Evolutionary conservation across 495 filamentous ascomycete species (phyloP).

Genomic region (Aspergillus panamensis): DNA sequence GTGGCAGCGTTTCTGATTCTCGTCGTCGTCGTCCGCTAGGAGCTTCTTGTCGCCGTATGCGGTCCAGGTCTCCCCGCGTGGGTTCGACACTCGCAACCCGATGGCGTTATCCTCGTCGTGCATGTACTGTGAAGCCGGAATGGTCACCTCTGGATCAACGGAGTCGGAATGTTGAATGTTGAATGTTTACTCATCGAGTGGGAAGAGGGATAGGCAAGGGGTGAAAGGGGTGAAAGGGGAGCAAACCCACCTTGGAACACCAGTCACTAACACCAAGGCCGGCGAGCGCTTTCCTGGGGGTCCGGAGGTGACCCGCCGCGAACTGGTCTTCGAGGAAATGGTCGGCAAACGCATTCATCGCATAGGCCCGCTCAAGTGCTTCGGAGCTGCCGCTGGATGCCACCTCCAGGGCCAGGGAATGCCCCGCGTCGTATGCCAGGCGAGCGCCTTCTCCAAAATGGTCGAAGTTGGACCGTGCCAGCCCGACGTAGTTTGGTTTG

Average conservation of each 20-base stretch:
- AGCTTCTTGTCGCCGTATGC: conserved; percentile 18
- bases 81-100: conserved; percentile 14
- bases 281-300: too few relatives aligned
- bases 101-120: conserved; percentile 23
- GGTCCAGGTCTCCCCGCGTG: conserved; percentile 7
- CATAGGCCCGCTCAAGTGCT: conserved; percentile 17
- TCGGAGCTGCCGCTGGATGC: conserved; percentile 9
- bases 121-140: conserved; percentile 23
- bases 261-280: too few relatives aligned
- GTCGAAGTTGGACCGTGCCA: conserved; percentile 19
- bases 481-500: conserved; percentile 16
- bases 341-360: conserved; percentile 28
- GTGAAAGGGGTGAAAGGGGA: too few relatives aligned
- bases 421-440: conserved; percentile 21
- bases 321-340: conserved; percentile 25
- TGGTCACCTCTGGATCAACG: too few relatives aligned
- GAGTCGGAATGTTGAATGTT: too few relatives aligned
- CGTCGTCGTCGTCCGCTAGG: conserved; percentile 7
- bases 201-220: too few relatives aligned
- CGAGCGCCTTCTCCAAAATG: conserved; percentile 24
- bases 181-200: too few relatives aligned
- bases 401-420: conserved; percentile 13
- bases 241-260: too few relatives aligned
- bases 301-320: conserved; percentile 21
- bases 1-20: conserved; percentile 7